Evolutionary conservation across 2,329 filamentous ascomycete species (phyloP).

Genomic region (Trichoderma koningiopsis): DNA sequence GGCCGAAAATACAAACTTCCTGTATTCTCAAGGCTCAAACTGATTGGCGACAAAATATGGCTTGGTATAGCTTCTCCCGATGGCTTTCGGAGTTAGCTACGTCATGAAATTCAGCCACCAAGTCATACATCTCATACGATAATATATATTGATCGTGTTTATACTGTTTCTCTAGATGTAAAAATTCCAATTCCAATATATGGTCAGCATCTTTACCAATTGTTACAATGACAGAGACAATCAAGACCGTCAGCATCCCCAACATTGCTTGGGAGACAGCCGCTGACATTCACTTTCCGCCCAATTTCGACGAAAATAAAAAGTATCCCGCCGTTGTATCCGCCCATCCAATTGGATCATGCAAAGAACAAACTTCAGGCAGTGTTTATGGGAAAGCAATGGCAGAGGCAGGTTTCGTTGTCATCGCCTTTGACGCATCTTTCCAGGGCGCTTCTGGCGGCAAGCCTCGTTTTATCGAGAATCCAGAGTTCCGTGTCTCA

Average conservation of each 20-base stretch:
- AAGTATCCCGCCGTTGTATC: neutral
- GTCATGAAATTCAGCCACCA: neutral
- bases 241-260: conserved; percentile 1
- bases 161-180: neutral
- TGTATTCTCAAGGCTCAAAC: neutral
- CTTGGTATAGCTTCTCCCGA: neutral
- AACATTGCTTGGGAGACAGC: conserved; percentile 5
- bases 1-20: neutral
- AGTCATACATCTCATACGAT: neutral
- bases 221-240: neutral
- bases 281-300: neutral
- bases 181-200: neutral
- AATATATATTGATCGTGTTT: neutral
- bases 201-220: neutral
- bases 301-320: neutral
- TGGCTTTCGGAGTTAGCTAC: neutral
- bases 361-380: neutral
- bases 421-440: neutral
- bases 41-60: neutral
- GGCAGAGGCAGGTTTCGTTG: neutral
- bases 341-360: neutral
- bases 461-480: neutral
- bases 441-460: neutral
- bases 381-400: neutral
- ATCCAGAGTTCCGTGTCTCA: neutral